phyloP scores from a whole-genome alignment of 139 green algal genomes.

The Axilococcus clingmanii region DNA sequence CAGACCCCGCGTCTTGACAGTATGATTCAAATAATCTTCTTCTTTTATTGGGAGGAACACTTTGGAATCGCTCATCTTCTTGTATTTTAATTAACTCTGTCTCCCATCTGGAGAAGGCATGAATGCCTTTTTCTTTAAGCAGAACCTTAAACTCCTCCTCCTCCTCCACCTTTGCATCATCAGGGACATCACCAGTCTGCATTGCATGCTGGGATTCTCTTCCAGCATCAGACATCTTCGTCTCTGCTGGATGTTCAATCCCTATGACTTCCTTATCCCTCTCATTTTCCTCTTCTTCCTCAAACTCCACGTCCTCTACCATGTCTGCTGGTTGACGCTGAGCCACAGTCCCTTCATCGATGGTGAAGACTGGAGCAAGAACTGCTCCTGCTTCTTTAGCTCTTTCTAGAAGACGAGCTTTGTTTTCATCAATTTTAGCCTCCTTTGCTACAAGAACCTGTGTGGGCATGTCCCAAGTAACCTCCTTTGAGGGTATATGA shows the following conservation, averaged over 20 bases:
- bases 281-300: conserved; percentile 1
- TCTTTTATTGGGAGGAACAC: conserved; percentile 41
- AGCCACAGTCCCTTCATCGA: background rate
- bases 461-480: conserved; percentile 39
- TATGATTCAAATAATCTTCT: conserved; percentile 69
- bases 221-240: conserved; percentile 3
- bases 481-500: conserved; percentile 36
- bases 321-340: background rate
- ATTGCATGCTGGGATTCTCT: background rate
- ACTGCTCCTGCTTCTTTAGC: conserved; percentile 23
- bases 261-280: conserved; percentile 2
- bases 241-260: conserved; percentile 34
- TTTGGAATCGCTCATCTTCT: conserved; percentile 44
- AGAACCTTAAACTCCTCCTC: conserved; percentile 48
- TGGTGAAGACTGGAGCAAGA: conserved; percentile 18
- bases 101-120: conserved; percentile 54
- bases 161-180: background rate
- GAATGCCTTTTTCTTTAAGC: conserved; percentile 49
- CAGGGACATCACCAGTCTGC: background rate
- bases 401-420: conserved; percentile 24
- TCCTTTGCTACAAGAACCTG: conserved; percentile 25
- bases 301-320: background rate
- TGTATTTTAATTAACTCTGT: conserved; percentile 60
- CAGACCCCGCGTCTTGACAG: conserved; percentile 39
- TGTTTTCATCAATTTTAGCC: conserved; percentile 18